These are phyloP conservation scores for Rhizopogon vesiculosus DNA, from an alignment of 768 basidiomycete species.

Conservation along the genomic window DNA sequence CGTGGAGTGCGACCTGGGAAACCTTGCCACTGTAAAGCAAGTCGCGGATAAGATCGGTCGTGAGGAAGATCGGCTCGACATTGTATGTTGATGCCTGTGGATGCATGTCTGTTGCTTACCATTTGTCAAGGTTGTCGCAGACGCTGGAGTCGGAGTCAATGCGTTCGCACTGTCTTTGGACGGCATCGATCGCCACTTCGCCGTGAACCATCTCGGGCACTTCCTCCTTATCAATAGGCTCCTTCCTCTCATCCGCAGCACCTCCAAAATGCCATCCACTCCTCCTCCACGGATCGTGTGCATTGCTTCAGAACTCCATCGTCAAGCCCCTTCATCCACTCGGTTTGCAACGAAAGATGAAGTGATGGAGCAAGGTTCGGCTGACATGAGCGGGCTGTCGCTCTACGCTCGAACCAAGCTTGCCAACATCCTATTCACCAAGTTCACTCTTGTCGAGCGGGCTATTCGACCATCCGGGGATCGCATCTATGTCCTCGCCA, in stretches of 20 bases:
- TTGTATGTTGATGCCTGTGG: conserved; percentile 4
- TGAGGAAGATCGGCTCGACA: conserved; percentile 11
- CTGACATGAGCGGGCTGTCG: conserved; percentile 22
- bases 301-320: conserved; percentile 35
- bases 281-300: conserved; percentile 31
- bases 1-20: conserved; percentile 23
- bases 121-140: conserved; percentile 14
- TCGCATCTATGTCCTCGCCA: conserved; percentile 13
- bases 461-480: conserved; percentile 16
- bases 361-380: conserved; percentile 23
- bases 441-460: conserved; percentile 21
- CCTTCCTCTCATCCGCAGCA: conserved; percentile 33
- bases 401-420: conserved; percentile 27
- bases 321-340: conserved; percentile 26
- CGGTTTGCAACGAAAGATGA: conserved; percentile 33
- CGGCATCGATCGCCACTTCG: conserved; percentile 23
- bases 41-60: conserved; percentile 20
- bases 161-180: conserved; percentile 16
- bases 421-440: conserved; percentile 35
- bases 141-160: conserved; percentile 21
- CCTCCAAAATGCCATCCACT: conserved; percentile 19
- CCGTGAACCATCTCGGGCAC: conserved; percentile 34
- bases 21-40: conserved; percentile 18
- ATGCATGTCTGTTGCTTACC: background rate
- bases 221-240: conserved; percentile 38